phyloP scores from a whole-genome alignment of 2,329 filamentous ascomycete species.

The Phaeosphaeria sp. region DNA sequence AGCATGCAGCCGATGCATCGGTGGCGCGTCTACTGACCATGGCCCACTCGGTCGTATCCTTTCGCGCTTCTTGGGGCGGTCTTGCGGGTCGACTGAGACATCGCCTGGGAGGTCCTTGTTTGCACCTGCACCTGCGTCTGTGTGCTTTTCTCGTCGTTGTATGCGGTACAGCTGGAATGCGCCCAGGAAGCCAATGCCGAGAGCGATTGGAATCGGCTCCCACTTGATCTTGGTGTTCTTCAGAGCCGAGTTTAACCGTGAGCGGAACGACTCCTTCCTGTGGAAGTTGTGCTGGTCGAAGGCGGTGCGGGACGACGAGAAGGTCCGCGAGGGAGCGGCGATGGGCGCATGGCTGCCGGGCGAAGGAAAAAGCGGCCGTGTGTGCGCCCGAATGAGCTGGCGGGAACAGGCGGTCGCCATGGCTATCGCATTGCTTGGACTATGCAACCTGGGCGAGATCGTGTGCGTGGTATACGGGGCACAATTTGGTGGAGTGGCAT shows the following conservation, averaged over 20 bases:
- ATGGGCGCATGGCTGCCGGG: conserved; percentile 21
- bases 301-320: conserved; percentile 49
- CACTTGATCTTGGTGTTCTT: conserved; percentile 76
- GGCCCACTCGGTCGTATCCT: conserved; percentile 82
- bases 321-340: conserved; percentile 34
- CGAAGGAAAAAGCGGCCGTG: conserved; percentile 20
- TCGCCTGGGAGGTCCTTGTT: conserved; percentile 53
- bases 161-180: conserved; percentile 84
- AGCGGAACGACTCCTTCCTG: conserved; percentile 61
- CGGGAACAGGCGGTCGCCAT: conserved; percentile 38
- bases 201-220: conserved; percentile 87
- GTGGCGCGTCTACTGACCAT: conserved; percentile 62
- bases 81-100: conserved; percentile 44
- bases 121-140: conserved; percentile 47
- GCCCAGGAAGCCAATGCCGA: conserved; percentile 85
- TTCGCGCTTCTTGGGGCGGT: conserved; percentile 60
- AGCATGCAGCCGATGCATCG: conserved; percentile 2
- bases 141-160: conserved; percentile 58
- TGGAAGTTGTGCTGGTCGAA: conserved; percentile 52
- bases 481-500: conserved; percentile 1
- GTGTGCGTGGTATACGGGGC: background rate
- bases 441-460: background rate
- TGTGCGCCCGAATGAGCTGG: conserved; percentile 31
- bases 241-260: conserved; percentile 65
- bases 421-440: conserved; percentile 21